Percentiles rank a stretch among this genome's conserved stretches.
phyloP scores from a whole-genome alignment of 2,329 filamentous ascomycete species.

The Aplosporella prunicola region DNA sequence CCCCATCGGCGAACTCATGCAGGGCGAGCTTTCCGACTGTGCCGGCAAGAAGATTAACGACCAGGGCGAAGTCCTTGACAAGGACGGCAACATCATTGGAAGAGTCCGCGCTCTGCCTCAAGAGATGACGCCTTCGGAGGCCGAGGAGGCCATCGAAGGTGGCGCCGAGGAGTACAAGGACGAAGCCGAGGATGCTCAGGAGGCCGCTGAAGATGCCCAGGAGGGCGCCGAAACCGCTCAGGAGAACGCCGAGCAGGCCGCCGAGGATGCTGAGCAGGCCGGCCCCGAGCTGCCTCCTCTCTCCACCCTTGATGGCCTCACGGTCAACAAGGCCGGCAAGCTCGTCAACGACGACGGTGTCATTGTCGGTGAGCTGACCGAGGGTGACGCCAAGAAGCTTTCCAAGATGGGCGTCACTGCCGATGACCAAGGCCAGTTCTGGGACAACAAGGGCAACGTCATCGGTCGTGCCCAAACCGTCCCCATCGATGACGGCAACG shows the following conservation, averaged over 20 bases:
- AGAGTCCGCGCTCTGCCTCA: constrained; percentile 47
- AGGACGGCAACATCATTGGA: constrained; percentile 53
- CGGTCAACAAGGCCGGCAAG: constrained; percentile 43
- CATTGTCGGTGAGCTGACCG: constrained; percentile 40
- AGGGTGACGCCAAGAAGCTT: constrained; percentile 45
- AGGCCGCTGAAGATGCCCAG: constrained; percentile 23
- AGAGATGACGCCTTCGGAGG: constrained; percentile 28
- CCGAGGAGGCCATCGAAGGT: constrained; percentile 19
- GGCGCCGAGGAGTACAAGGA: constrained; percentile 5
- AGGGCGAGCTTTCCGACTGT: constrained; percentile 52
- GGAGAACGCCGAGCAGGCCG: constrained; percentile 22
- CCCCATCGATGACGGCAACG: constrained; percentile 36
- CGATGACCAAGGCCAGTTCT: constrained; percentile 42
- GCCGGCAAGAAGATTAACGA: constrained; percentile 57
- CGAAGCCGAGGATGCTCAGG: constrained; percentile 23
- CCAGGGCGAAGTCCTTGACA: constrained; percentile 56
- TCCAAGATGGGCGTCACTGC: constrained; percentile 38
- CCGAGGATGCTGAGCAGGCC: constrained; percentile 21
- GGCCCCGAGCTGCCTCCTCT: constrained; percentile 35
- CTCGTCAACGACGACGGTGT: constrained; percentile 38
- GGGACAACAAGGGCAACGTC: constrained; percentile 45
- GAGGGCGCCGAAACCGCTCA: constrained; percentile 20
- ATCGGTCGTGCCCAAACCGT: constrained; percentile 42
- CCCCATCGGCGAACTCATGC: constrained; percentile 42
- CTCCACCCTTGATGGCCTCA: constrained; percentile 40